phyloP scores from a whole-genome alignment of 176 grass and related monocot genomes.

The Saccharum officinarum region DNA sequence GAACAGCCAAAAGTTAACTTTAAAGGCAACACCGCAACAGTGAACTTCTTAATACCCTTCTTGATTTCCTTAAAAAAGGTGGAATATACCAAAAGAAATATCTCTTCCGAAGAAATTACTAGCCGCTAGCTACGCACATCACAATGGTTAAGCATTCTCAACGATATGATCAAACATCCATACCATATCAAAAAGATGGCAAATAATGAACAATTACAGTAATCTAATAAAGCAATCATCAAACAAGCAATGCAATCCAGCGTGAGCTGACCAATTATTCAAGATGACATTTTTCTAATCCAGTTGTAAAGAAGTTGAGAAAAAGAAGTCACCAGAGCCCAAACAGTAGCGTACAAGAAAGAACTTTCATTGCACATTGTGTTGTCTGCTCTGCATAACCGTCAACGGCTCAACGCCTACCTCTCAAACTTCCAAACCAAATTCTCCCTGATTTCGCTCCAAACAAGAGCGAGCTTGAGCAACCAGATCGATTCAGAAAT shows the following conservation, averaged over 20 bases:
- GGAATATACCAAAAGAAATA: conserved; percentile 1
- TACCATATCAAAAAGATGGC: conserved; percentile 15
- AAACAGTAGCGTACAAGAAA: conserved; percentile 48
- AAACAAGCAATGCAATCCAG: neutral
- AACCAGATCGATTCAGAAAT: conserved; percentile 23
- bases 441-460: neutral
- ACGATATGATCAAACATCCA: neutral
- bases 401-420: conserved; percentile 23
- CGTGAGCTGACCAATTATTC: neutral
- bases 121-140: neutral
- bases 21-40: neutral
- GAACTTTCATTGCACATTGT: conserved; percentile 24
- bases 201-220: neutral
- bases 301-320: neutral
- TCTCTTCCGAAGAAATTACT: neutral
- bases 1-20: neutral
- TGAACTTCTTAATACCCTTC: neutral
- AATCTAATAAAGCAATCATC: neutral
- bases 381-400: conserved; percentile 7
- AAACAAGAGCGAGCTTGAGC: neutral
- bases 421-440: neutral
- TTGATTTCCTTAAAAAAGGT: neutral
- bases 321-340: conserved; percentile 1
- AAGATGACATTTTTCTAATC: neutral
- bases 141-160: conserved; percentile 1